Percentiles rank a stretch among this genome's conserved stretches.
Evolutionary conservation across 257 asterid genomes (phyloP).

Genomic region (Echites panduratus): DNA sequence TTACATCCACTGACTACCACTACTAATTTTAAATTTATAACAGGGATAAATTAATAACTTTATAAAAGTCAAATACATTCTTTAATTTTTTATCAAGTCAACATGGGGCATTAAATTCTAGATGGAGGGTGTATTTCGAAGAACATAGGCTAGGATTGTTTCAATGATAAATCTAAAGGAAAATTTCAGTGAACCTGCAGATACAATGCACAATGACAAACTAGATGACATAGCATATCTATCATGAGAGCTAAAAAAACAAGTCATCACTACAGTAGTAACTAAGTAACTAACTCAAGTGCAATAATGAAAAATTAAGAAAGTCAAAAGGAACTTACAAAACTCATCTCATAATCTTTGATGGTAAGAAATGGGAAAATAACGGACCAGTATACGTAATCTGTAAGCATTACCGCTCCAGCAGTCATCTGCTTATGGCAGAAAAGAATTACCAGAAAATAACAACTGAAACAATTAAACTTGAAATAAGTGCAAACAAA

Average conservation of each 20-base stretch:
- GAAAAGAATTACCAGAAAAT: conserved; percentile 13
- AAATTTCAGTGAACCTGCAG: neutral
- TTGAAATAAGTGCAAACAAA: neutral
- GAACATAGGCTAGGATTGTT: too few species aligned
- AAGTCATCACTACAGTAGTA: neutral
- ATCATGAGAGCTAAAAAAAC: neutral
- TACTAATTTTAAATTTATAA: too few species aligned
- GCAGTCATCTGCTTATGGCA: conserved; percentile 65
- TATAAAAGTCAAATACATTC: too few species aligned
- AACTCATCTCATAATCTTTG: conserved; percentile 59
- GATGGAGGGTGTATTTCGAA: too few species aligned
- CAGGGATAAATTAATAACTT: too few species aligned
- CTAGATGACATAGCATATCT: neutral
- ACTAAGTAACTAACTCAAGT: neutral
- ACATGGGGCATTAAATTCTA: too few species aligned
- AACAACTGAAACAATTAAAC: neutral
- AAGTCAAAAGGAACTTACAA: conserved; percentile 52
- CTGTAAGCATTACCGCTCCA: conserved; percentile 86
- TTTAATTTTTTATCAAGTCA: too few species aligned
- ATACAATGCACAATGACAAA: neutral
- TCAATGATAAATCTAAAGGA: too few species aligned
- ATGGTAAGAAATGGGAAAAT: conserved; percentile 75
- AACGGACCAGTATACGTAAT: conserved; percentile 66
- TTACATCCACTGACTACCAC: too few species aligned
- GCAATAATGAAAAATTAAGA: neutral